These are phyloP conservation scores for Pichia cephalocereana DNA, from an alignment of 805 yeast genomes.

Conservation along the genomic window DNA sequence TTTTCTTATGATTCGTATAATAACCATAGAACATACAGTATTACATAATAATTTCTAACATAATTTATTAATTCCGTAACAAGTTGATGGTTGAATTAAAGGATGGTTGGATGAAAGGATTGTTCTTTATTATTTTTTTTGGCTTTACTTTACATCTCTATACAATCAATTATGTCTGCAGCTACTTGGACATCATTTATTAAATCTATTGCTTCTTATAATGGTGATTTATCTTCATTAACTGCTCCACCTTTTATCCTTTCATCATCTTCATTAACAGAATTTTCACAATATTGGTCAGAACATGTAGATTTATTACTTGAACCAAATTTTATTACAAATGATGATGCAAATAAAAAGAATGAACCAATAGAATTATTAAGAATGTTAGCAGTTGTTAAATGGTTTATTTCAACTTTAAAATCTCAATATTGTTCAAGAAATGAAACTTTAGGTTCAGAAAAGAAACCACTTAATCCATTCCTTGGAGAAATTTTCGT, in stretches of 20 bases:
- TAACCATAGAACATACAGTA: no score
- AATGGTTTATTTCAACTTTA: constrained; percentile 86
- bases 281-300: constrained; percentile 94
- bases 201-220: constrained; percentile 83
- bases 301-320: constrained; percentile 80
- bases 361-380: constrained; percentile 43
- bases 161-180: constrained; percentile 11
- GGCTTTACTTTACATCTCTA: neutral
- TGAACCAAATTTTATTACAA: constrained; percentile 48
- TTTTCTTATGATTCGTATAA: no score
- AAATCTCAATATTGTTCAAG: constrained; percentile 92
- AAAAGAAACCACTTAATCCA: constrained; percentile 95
- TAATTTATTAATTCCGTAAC: no score
- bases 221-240: constrained; percentile 85
- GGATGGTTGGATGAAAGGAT: no score
- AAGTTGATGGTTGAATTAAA: no score
- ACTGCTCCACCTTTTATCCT: constrained; percentile 97
- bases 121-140: no score
- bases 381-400: constrained; percentile 73
- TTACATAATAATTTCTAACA: no score
- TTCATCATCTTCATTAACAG: constrained; percentile 80
- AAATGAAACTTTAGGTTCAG: constrained; percentile 86
- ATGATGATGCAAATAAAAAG: constrained; percentile 14
- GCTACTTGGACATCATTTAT: constrained; percentile 87
- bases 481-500: constrained; percentile 91